These are phyloP conservation scores for Lachnellula subtilissima DNA, from an alignment of 2,329 filamentous ascomycete genomes.

Conservation along the genomic window DNA sequence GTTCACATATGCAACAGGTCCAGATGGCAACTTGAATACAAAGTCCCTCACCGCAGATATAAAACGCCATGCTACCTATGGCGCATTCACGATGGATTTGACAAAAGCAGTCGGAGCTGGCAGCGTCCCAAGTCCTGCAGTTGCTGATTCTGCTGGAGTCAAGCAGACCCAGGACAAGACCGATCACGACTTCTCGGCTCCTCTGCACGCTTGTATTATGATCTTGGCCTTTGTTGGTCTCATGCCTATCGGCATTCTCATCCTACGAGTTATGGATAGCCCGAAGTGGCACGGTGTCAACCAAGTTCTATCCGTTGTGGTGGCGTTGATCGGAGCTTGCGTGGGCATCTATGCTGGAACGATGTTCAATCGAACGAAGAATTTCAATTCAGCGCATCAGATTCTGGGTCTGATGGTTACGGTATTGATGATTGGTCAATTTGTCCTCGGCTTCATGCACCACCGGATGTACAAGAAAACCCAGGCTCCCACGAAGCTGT, in stretches of 20 bases:
- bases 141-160: conserved; percentile 25
- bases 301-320: conserved; percentile 45
- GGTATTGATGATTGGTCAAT: conserved; percentile 47
- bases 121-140: conserved; percentile 37
- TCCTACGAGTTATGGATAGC: conserved; percentile 47
- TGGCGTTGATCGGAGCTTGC: conserved; percentile 46
- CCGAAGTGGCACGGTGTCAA: conserved; percentile 51
- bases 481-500: conserved; percentile 44
- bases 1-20: conserved; percentile 54
- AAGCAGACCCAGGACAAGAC: conserved; percentile 37
- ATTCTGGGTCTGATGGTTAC: conserved; percentile 53
- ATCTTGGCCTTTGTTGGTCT: conserved; percentile 49
- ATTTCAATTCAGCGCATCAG: conserved; percentile 51
- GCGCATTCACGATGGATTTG: conserved; percentile 53
- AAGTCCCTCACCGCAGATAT: conserved; percentile 42
- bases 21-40: conserved; percentile 39
- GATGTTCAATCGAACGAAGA: conserved; percentile 45
- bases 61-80: conserved; percentile 49
- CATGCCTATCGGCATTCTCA: conserved; percentile 51
- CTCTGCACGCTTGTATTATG: conserved; percentile 45
- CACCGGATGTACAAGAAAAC: conserved; percentile 50
- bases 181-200: conserved; percentile 27
- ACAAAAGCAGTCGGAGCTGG: conserved; percentile 43
- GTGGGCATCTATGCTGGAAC: conserved; percentile 45
- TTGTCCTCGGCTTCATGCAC: conserved; percentile 50